Percentiles rank a stretch among this genome's conserved stretches.
Evolutionary conservation across 768 basidiomycete genomes (phyloP).

Genomic region (Hortiboletus flavorubellus): DNA sequence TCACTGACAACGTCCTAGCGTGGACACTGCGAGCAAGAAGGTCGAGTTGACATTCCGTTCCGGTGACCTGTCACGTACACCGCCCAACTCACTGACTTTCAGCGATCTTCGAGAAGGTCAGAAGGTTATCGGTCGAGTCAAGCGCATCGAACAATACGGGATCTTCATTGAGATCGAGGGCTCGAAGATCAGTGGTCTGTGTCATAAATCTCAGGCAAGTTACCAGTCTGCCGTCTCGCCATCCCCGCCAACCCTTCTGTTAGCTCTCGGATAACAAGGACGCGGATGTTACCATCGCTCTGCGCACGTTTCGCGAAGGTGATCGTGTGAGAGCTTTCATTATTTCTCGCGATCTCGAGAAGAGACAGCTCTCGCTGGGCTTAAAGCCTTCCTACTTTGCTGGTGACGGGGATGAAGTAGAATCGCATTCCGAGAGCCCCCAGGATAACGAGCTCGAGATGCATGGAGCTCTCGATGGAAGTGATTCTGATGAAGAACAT

Average conservation of each 20-base stretch:
- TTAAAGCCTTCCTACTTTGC: constrained; percentile 87
- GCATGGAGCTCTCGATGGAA: constrained; percentile 20
- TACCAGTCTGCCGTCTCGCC: not conserved
- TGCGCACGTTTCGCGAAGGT: constrained; percentile 81
- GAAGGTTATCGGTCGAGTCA: constrained; percentile 75
- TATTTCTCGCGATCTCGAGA: constrained; percentile 67
- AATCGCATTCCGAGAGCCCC: constrained; percentile 28
- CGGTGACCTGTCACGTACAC: constrained; percentile 45
- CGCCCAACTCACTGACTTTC: constrained; percentile 37
- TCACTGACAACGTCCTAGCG: constrained; percentile 40
- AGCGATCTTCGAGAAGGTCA: constrained; percentile 72
- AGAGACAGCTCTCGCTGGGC: constrained; percentile 75
- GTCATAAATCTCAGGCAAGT: constrained; percentile 87
- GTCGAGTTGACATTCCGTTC: constrained; percentile 90
- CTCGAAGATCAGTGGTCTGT: constrained; percentile 82
- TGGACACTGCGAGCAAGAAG: constrained; percentile 68
- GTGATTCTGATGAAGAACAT: constrained; percentile 10
- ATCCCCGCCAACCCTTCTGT: not conserved
- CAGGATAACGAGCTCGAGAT: constrained; percentile 24
- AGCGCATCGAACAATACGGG: constrained; percentile 83
- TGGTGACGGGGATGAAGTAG: constrained; percentile 50
- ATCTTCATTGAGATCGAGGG: constrained; percentile 90
- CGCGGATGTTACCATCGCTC: constrained; percentile 72
- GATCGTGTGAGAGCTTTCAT: constrained; percentile 83
- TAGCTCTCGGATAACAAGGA: constrained; percentile 88